Conservation (phyloP, 148 eudicot species). For the Rhododendron williamsianum region DNA sequence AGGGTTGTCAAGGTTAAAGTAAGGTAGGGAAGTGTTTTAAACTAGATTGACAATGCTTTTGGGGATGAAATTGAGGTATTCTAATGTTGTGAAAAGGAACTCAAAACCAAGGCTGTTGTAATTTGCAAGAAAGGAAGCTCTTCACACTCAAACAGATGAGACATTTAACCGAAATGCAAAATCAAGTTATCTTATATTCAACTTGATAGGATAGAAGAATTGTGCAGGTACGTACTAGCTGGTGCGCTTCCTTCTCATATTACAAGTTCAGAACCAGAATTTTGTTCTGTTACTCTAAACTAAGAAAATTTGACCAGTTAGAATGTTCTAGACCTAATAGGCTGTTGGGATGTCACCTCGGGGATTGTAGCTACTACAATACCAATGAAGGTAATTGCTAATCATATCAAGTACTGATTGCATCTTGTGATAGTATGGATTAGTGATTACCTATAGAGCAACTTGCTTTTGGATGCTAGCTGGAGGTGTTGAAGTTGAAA, state of each 20-base stretch:
- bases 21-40: background rate
- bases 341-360: background rate
- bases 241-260: background rate
- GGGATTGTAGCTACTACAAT: background rate
- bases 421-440: background rate
- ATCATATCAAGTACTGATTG: background rate
- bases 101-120: background rate
- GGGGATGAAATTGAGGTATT: background rate
- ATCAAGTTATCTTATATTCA: background rate
- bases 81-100: background rate
- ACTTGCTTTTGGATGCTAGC: slow-evolving; percentile 4
- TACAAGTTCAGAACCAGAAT: background rate
- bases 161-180: background rate
- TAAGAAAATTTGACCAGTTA: background rate
- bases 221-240: background rate
- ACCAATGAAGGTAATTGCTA: background rate
- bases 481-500: background rate
- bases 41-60: background rate
- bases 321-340: background rate
- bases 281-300: background rate
- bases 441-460: background rate
- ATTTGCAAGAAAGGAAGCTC: background rate
- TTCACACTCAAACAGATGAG: background rate
- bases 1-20: background rate
- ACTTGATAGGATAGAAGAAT: background rate